Evolutionary conservation across 371 early-diverging fungal species (phyloP).

Genomic region (Thermomucor indicae-seudaticae): DNA sequence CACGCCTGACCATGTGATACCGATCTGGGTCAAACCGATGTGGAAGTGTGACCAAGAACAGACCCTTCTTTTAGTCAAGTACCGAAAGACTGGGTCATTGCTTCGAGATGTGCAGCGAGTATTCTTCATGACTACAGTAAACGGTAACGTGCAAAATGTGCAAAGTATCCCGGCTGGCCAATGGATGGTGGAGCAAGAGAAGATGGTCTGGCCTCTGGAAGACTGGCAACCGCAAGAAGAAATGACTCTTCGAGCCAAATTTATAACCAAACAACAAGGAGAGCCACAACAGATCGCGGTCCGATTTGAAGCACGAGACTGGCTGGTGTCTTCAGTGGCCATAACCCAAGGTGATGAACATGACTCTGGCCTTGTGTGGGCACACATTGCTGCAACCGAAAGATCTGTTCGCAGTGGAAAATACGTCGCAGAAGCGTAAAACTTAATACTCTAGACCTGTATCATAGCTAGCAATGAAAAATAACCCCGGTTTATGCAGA

Average conservation of each 20-base stretch:
- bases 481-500: too few species aligned
- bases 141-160: constrained; percentile 43
- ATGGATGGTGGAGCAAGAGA: constrained; percentile 46
- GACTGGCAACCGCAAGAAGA: constrained; percentile 24
- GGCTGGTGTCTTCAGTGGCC: constrained; percentile 22
- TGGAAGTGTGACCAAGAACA: constrained; percentile 58
- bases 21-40: constrained; percentile 41
- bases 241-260: constrained; percentile 46
- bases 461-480: too few species aligned
- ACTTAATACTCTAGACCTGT: not conserved
- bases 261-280: constrained; percentile 37
- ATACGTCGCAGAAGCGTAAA: constrained; percentile 25
- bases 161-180: constrained; percentile 53
- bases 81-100: constrained; percentile 20
- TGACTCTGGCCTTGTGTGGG: constrained; percentile 11
- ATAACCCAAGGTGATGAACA: constrained; percentile 9
- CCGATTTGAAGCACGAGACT: constrained; percentile 44
- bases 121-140: constrained; percentile 45
- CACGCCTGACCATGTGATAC: constrained; percentile 17
- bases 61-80: constrained; percentile 49
- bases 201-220: constrained; percentile 52
- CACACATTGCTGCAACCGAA: constrained; percentile 10
- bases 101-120: constrained; percentile 18
- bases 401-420: constrained; percentile 26
- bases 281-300: constrained; percentile 43